These are phyloP conservation scores for Teratosphaeria gauchensis DNA, from an alignment of 2,329 filamentous ascomycete genomes.

Conservation along the genomic window DNA sequence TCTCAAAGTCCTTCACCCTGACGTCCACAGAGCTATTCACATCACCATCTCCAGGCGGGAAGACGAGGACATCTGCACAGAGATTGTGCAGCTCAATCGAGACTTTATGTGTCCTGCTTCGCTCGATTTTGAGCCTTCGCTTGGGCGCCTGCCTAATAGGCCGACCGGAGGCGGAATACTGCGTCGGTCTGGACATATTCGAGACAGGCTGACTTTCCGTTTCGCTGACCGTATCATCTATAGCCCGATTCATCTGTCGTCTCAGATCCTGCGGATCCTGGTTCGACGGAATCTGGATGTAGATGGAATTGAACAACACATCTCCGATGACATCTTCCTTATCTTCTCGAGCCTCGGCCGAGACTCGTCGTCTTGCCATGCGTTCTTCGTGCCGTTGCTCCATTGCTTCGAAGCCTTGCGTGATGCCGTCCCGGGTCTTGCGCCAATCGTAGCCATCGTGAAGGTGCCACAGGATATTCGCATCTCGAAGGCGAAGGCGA, in stretches of 20 bases:
- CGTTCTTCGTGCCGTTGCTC: conserved; percentile 74
- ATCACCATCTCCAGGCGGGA: conserved; percentile 66
- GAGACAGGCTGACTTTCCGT: conserved; percentile 82
- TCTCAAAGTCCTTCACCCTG: conserved; percentile 70
- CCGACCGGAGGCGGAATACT: conserved; percentile 20
- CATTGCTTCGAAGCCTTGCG: conserved; percentile 78
- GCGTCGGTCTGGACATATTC: conserved; percentile 47
- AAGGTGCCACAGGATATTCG: conserved; percentile 93
- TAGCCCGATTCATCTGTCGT: conserved; percentile 74
- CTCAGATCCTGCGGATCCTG: conserved; percentile 69
- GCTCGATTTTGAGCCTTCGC: conserved; percentile 57
- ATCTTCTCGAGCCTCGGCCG: conserved; percentile 50
- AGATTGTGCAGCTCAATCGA: conserved; percentile 85
- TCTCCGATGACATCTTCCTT: conserved; percentile 85
- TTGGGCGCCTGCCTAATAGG: conserved; percentile 16
- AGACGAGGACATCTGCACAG: conserved; percentile 70
- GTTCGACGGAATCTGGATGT: conserved; percentile 83
- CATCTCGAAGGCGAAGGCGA: conserved; percentile 68
- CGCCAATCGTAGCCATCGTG: conserved; percentile 98
- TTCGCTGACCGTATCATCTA: conserved; percentile 79
- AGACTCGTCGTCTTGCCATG: conserved; percentile 47
- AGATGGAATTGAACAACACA: conserved; percentile 97
- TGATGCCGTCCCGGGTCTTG: conserved; percentile 74
- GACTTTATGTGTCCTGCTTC: conserved; percentile 89
- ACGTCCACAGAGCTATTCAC: conserved; percentile 83